Evolutionary conservation across 23 red algal genomes (phyloP), one percentile per base, ranked within the genome.

Genomic region (Agarophyton chilense): DNA sequence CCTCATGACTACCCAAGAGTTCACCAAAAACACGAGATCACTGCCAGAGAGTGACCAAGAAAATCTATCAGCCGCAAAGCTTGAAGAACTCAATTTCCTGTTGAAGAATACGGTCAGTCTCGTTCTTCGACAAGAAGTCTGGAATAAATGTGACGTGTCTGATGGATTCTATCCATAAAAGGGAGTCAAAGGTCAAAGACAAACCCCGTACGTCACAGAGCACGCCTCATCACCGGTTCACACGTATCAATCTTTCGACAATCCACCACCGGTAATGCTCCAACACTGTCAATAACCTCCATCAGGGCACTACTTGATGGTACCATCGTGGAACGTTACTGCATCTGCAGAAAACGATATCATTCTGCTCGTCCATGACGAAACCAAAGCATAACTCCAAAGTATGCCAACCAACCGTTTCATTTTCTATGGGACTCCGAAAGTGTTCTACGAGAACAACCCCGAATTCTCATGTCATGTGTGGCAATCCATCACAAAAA

Each of bases 351-450:
- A 12, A 6, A 47, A 47, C 18, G 19, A 24, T 40, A 52, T 60
- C 26, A 24, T 39, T 26, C 0, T 65, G 35, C 22, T 83, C 22
- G 35, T 29, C 56, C 24, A 54, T 10, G 79, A 83, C 25, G 54
- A 65, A 7, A 65, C 58, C 28, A 83, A 83, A 58, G 54, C 79
- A 16, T 83, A 44, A 24, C 40, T 83, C 10, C 79, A 83, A 39
- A 83, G 52, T 26, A 61, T 40, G 10, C 38, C 29, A 1, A 65
- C 13, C 4, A 24, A 83, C 21, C 0, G 10, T 13, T 38, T 83
- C 10, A 17, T 83, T 16, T 66, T 65, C 51, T 83, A 83, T 54
- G 6, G 41, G 16, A 52, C 49, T 39, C 54, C 46, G 3, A 0
- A 8, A 5, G 16, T 65, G 26, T 83, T 61, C 26, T 83, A 17